A percentile compares a stretch with the other conserved stretches of the same genome.
Evolutionary conservation across 768 basidiomycete species (phyloP).

Genomic region (Amanita inopinata): DNA sequence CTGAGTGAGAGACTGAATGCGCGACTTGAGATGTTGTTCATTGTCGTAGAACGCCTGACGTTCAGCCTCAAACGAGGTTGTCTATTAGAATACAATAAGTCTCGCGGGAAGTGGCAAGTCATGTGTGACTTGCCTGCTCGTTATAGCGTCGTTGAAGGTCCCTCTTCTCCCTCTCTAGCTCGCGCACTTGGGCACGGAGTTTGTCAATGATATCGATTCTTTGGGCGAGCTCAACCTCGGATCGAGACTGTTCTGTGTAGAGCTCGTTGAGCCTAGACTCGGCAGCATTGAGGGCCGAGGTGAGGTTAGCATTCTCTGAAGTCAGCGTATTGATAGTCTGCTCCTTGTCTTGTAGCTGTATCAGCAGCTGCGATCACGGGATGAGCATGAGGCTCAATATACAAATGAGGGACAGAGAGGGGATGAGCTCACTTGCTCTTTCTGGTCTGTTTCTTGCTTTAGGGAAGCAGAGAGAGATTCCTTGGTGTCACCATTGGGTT

Average conservation of each 20-base stretch:
- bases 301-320: conserved; percentile 54
- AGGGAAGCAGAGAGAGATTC: conserved; percentile 53
- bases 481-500: conserved; percentile 39
- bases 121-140: conserved; percentile 55
- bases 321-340: conserved; percentile 52
- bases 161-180: conserved; percentile 83
- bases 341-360: conserved; percentile 74
- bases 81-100: conserved; percentile 32
- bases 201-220: conserved; percentile 80
- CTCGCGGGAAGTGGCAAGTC: conserved; percentile 5
- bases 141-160: conserved; percentile 77
- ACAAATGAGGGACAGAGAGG: conserved; percentile 5
- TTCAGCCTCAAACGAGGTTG: conserved; percentile 84
- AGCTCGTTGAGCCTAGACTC: conserved; percentile 71
- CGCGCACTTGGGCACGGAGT: conserved; percentile 69
- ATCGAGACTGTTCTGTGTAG: conserved; percentile 72
- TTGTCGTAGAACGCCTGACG: conserved; percentile 90
- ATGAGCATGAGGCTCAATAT: conserved; percentile 8
- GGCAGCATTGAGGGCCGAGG: conserved; percentile 54
- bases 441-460: conserved; percentile 71
- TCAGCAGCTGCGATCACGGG: conserved; percentile 43
- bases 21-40: conserved; percentile 87
- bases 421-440: conserved; percentile 53
- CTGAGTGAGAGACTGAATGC: conserved; percentile 72
- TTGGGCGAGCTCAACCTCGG: conserved; percentile 73